Conservation (phyloP, 2,329 filamentous ascomycete species). For the Xylaria sp. region DNA sequence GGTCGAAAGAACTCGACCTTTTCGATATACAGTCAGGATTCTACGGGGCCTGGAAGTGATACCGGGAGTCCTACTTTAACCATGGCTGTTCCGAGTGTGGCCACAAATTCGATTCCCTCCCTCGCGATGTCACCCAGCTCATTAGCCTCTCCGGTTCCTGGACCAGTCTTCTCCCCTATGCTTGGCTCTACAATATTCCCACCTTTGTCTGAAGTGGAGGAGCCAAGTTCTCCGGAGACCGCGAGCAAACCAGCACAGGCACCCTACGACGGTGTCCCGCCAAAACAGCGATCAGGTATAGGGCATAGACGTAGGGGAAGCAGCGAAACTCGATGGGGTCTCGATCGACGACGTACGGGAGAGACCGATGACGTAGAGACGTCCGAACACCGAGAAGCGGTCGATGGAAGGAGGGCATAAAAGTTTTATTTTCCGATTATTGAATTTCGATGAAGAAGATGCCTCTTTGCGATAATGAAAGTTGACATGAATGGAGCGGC, state of each 20-base stretch:
- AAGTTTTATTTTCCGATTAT: neutral
- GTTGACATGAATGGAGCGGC: neutral
- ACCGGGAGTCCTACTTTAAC: constrained; percentile 64
- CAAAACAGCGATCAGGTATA: constrained; percentile 48
- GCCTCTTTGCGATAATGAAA: neutral
- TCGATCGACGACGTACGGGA: constrained; percentile 74
- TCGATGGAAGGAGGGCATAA: constrained; percentile 64
- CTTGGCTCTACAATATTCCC: constrained; percentile 49
- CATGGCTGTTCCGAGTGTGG: constrained; percentile 51
- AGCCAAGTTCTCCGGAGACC: constrained; percentile 35
- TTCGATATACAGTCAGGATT: constrained; percentile 61
- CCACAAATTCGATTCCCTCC: constrained; percentile 43
- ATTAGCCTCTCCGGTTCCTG: constrained; percentile 41
- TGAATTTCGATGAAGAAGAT: neutral
- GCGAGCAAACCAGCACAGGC: constrained; percentile 26
- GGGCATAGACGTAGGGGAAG: constrained; percentile 60
- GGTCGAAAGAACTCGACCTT: constrained; percentile 62
- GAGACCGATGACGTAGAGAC: constrained; percentile 74
- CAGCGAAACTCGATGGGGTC: constrained; percentile 73
- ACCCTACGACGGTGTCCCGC: constrained; percentile 38
- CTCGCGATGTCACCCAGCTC: constrained; percentile 43
- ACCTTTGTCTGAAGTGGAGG: constrained; percentile 56
- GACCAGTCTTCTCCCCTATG: constrained; percentile 43
- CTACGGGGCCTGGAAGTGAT: constrained; percentile 57
- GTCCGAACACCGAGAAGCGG: constrained; percentile 71